These are phyloP conservation scores for Phytophthora europaea DNA, from an alignment of 352 stramenopile genomes.

Conservation along the genomic window DNA sequence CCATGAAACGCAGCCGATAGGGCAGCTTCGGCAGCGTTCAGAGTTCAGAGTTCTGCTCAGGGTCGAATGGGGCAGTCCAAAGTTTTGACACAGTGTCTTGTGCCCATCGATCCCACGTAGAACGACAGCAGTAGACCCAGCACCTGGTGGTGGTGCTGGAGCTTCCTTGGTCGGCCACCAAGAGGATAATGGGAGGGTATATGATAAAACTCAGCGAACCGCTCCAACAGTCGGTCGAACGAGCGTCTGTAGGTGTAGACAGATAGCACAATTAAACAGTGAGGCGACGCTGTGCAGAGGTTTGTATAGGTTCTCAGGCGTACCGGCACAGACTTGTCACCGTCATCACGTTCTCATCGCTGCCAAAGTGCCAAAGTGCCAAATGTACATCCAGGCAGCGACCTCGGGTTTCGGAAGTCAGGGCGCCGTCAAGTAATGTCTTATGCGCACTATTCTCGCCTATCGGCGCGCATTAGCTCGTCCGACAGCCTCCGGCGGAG, in stretches of 20 bases:
- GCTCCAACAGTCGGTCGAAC: not conserved
- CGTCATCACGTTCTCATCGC: slow-evolving; percentile 1
- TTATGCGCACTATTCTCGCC: not conserved
- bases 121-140: slow-evolving; percentile 17
- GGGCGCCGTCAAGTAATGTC: not conserved
- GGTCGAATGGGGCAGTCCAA: slow-evolving; percentile 8
- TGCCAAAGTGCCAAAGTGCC: slow-evolving; percentile 2
- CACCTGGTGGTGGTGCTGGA: slow-evolving; percentile 24
- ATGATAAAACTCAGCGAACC: not conserved
- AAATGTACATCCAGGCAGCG: slow-evolving; percentile 3
- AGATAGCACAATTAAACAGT: not conserved
- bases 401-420: not conserved
- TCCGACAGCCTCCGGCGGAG: not conserved
- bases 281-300: not conserved
- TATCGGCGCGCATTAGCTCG: not conserved
- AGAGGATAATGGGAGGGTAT: not conserved
- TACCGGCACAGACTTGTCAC: slow-evolving; percentile 1
- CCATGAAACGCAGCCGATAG: not conserved
- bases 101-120: slow-evolving; percentile 25
- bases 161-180: slow-evolving; percentile 11
- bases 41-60: not conserved
- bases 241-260: not conserved
- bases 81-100: not conserved
- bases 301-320: too few species aligned
- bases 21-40: not conserved